phyloP scores from a whole-genome alignment of 176 grass and related monocot genomes.

The Oryza nivara region DNA sequence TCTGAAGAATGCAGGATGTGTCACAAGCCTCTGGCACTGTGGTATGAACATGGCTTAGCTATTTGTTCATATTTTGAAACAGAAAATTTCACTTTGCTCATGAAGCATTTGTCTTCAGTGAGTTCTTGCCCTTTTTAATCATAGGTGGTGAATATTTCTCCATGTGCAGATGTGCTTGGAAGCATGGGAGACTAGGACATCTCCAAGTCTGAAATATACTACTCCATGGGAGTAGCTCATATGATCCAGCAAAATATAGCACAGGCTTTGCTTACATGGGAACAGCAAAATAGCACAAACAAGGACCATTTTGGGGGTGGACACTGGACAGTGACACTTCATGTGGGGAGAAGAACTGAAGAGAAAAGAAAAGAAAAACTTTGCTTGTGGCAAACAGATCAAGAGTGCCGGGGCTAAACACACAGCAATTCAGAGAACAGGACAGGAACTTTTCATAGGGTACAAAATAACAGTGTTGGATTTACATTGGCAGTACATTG shows the following conservation, averaged over 20 bases:
- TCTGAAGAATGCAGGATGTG: slow-evolving; percentile 8
- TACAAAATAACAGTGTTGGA: not conserved
- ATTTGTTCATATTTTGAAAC: not conserved
- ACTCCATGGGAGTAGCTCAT: not conserved
- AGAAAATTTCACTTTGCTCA: not conserved
- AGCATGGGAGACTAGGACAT: not conserved
- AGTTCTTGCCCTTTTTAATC: not conserved
- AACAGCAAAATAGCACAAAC: slow-evolving; percentile 29
- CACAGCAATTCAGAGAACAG: not conserved
- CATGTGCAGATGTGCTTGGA: not conserved
- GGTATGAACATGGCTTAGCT: not conserved
- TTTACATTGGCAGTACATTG: not conserved
- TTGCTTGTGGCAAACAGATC: not conserved
- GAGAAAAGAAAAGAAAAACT: too few species aligned
- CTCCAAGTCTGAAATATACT: slow-evolving; percentile 25
- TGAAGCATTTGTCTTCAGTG: not conserved
- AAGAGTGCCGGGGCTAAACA: not conserved
- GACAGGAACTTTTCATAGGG: slow-evolving; percentile 19
- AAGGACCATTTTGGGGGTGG: not conserved
- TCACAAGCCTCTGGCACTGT: slow-evolving; percentile 17
- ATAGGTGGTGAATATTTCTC: slow-evolving; percentile 21
- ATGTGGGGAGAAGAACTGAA: not conserved
- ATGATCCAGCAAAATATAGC: slow-evolving; percentile 9
- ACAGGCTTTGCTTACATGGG: slow-evolving; percentile 22
- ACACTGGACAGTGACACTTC: slow-evolving; percentile 31